Conservation (phyloP, 2,329 filamentous ascomycete species). For the Lizonia empirigonia region DNA sequence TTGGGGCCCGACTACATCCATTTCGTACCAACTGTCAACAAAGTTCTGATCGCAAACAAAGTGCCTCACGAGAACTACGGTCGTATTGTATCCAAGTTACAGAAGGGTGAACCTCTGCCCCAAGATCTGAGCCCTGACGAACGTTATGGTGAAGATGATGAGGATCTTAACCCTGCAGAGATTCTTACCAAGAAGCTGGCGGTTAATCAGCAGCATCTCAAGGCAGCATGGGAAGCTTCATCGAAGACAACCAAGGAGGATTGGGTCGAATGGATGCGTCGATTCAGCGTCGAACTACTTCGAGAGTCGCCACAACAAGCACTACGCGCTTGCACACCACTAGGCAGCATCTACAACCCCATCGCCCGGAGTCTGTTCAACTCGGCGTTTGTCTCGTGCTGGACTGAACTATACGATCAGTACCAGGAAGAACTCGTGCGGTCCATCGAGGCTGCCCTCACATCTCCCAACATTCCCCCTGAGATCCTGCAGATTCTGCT, state of each 20-base stretch:
- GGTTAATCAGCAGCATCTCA: slow-evolving; percentile 96
- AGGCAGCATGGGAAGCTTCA: slow-evolving; percentile 94
- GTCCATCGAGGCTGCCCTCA: slow-evolving; percentile 94
- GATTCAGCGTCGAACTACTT: slow-evolving; percentile 93
- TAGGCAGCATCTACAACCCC: slow-evolving; percentile 90
- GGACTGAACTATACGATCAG: slow-evolving; percentile 95
- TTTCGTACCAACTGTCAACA: slow-evolving; percentile 92
- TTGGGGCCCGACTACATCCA: slow-evolving; percentile 94
- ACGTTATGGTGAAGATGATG: slow-evolving; percentile 75
- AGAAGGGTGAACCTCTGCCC: slow-evolving; percentile 92
- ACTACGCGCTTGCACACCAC: slow-evolving; percentile 85
- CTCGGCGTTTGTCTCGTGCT: slow-evolving; percentile 97
- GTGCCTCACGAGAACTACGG: slow-evolving; percentile 92
- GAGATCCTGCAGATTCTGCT: slow-evolving; percentile 93
- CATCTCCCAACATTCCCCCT: slow-evolving; percentile 92
- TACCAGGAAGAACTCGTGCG: slow-evolving; percentile 96
- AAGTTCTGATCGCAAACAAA: slow-evolving; percentile 75
- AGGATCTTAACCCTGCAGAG: slow-evolving; percentile 82
- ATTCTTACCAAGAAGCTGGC: slow-evolving; percentile 91
- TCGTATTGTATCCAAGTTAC: slow-evolving; percentile 86
- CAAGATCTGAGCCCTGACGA: slow-evolving; percentile 91
- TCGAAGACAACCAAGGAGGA: slow-evolving; percentile 98
- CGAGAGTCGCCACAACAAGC: slow-evolving; percentile 97
- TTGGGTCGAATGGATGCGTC: slow-evolving; percentile 98
- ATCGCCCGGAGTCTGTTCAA: slow-evolving; percentile 96